These are phyloP conservation scores for Trichoderma reesei DNA, from an alignment of 495 filamentous ascomycete species.

Conservation along the genomic window DNA sequence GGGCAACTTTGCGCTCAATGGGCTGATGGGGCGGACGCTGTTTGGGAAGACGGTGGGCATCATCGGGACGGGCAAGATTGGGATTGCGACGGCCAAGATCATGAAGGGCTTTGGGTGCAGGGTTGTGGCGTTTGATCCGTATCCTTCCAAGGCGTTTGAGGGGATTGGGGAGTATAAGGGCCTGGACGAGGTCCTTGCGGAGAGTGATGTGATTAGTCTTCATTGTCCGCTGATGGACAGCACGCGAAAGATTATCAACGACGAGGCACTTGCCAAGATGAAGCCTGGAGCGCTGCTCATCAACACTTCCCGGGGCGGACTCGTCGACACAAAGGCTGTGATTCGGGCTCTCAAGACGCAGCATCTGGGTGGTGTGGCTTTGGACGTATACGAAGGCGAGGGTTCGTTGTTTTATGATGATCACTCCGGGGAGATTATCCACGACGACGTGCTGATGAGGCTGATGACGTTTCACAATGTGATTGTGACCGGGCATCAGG, in stretches of 20 bases:
- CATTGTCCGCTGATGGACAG: conserved; percentile 54
- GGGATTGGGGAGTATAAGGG: conserved; percentile 46
- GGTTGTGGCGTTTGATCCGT: conserved; percentile 50
- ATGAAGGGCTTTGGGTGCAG: conserved; percentile 55
- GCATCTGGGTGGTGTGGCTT: conserved; percentile 43
- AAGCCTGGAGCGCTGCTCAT: conserved; percentile 52
- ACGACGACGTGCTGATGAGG: conserved; percentile 59
- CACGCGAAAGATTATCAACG: conserved; percentile 54
- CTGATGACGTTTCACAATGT: conserved; percentile 64
- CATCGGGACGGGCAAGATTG: conserved; percentile 46
- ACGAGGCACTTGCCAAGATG: conserved; percentile 40
- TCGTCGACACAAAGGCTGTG: conserved; percentile 50
- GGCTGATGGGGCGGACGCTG: conserved; percentile 52
- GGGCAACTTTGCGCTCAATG: conserved; percentile 59
- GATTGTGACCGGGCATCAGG: conserved; percentile 58
- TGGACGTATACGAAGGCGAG: conserved; percentile 50
- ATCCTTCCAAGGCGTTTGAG: conserved; percentile 34
- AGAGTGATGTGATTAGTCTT: conserved; percentile 50
- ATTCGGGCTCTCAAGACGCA: conserved; percentile 51
- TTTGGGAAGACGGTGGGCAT: conserved; percentile 52
- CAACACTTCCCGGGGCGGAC: conserved; percentile 56
- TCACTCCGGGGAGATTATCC: conserved; percentile 55
- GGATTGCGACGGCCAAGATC: conserved; percentile 40
- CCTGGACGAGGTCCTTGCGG: conserved; percentile 43
- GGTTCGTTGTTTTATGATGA: conserved; percentile 53